These are phyloP conservation scores for Colletotrichum tofieldiae DNA, from an alignment of 2,329 filamentous ascomycete genomes.

Conservation along the genomic window DNA sequence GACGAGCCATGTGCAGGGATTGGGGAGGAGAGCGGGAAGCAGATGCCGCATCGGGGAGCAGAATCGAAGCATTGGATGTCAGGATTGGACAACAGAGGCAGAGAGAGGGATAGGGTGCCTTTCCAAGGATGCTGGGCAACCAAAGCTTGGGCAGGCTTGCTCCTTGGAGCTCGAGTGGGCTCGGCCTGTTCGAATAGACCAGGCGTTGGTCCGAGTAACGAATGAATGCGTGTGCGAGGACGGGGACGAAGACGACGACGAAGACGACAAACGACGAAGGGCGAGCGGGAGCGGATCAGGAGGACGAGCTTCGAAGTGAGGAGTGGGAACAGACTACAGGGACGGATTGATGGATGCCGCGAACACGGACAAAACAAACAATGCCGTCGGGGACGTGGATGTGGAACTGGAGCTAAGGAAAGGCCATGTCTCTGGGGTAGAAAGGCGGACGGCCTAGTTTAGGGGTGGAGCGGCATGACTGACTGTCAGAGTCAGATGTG, in stretches of 20 bases:
- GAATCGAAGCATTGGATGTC: neutral
- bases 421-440: constrained; percentile 23
- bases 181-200: constrained; percentile 34
- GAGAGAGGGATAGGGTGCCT: neutral
- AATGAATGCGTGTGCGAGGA: constrained; percentile 10
- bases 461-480: constrained; percentile 12
- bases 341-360: constrained; percentile 5
- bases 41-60: constrained; percentile 24
- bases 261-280: constrained; percentile 15
- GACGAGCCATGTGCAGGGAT: constrained; percentile 15
- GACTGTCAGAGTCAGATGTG: neutral
- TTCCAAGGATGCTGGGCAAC: constrained; percentile 5
- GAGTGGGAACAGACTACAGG: constrained; percentile 26
- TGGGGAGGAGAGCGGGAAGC: neutral
- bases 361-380: constrained; percentile 1
- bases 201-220: constrained; percentile 30
- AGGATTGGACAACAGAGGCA: constrained; percentile 14
- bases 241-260: neutral
- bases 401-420: neutral
- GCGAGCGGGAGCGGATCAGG: neutral
- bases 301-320: neutral
- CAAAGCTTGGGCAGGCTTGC: constrained; percentile 10
- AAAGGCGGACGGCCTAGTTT: neutral
- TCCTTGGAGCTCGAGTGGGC: constrained; percentile 8
- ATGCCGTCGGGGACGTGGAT: no score